A percentile compares a stretch with the other conserved stretches of the same genome.
Evolutionary conservation across 805 yeast species (phyloP).

Genomic region (Isabelozyma pseudorhagii): DNA sequence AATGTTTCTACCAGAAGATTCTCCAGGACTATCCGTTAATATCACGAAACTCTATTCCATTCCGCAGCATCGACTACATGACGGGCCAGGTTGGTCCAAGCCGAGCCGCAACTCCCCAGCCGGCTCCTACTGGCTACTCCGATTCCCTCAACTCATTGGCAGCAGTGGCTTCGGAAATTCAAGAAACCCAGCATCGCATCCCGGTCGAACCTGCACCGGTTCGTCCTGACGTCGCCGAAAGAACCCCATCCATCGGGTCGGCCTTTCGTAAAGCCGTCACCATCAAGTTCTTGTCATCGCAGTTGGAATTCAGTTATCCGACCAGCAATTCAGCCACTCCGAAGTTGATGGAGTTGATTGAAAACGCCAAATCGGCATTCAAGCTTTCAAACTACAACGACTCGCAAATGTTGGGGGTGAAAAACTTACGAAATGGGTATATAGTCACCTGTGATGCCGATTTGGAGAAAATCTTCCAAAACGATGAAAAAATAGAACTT

Average conservation of each 20-base stretch:
- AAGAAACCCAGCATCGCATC: slow-evolving; percentile 5
- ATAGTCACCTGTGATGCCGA: slow-evolving; percentile 32
- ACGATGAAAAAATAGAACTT: slow-evolving; percentile 28
- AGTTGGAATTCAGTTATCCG: slow-evolving; percentile 64
- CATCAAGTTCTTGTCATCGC: slow-evolving; percentile 51
- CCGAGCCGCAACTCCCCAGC: slow-evolving; percentile 7
- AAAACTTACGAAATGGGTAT: slow-evolving; percentile 20
- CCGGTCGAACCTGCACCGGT: not conserved
- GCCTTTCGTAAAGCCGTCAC: slow-evolving; percentile 25
- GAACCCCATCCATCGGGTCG: not conserved
- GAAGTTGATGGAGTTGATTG: slow-evolving; percentile 69
- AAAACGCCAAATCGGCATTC: slow-evolving; percentile 74
- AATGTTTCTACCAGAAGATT: slow-evolving; percentile 60
- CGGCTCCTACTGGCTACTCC: slow-evolving; percentile 2
- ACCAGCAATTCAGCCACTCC: slow-evolving; percentile 74
- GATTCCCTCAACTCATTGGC: slow-evolving; percentile 26
- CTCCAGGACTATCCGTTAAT: slow-evolving; percentile 64
- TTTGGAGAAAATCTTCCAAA: slow-evolving; percentile 34
- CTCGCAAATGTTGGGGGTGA: slow-evolving; percentile 19
- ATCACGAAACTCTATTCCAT: slow-evolving; percentile 37
- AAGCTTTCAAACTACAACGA: slow-evolving; percentile 18
- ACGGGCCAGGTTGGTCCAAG: not conserved
- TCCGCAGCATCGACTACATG: slow-evolving; percentile 4
- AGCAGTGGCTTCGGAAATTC: slow-evolving; percentile 29
- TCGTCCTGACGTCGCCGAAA: not conserved